Percentiles rank a stretch among this genome's conserved stretches.
Evolutionary conservation across 805 yeast genomes (phyloP).

Genomic region (Pichia gijzeniarum): DNA sequence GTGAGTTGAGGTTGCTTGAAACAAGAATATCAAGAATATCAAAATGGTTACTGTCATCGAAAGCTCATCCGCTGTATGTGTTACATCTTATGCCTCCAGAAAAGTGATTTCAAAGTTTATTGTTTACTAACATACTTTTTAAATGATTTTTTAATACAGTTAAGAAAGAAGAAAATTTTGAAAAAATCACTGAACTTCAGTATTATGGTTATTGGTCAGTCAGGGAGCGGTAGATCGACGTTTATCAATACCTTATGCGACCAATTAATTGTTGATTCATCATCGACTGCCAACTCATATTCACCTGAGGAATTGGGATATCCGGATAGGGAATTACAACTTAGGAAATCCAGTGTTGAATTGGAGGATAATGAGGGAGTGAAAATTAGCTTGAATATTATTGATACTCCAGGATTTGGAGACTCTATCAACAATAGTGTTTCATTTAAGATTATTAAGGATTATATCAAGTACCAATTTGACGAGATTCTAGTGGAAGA

Average conservation of each 20-base stretch:
- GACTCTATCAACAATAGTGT: conserved; percentile 62
- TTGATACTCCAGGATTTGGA: conserved; percentile 84
- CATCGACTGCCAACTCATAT: conserved; percentile 39
- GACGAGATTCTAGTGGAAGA: conserved; percentile 80
- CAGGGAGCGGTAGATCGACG: conserved; percentile 88
- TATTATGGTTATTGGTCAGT: conserved; percentile 79
- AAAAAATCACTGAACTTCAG: conserved; percentile 84
- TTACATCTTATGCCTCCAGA: background rate
- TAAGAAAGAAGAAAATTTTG: conserved; percentile 70
- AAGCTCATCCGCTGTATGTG: conserved; percentile 42
- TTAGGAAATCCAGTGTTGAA: conserved; percentile 78
- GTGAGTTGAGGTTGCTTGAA: background rate
- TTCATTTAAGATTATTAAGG: conserved; percentile 65
- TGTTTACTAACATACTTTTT: background rate
- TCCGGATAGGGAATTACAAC: conserved; percentile 47
- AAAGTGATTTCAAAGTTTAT: background rate
- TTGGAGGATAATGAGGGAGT: conserved; percentile 82
- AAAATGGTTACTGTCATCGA: conserved; percentile 42
- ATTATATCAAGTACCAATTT: conserved; percentile 73
- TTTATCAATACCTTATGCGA: conserved; percentile 88
- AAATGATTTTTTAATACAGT: conserved; percentile 14
- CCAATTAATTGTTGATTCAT: conserved; percentile 72
- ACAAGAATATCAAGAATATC: background rate
- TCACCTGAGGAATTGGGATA: conserved; percentile 42
- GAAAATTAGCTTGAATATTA: conserved; percentile 65